Conservation (phyloP, 2,329 filamentous ascomycete species). For the Venturia aucupariae region DNA sequence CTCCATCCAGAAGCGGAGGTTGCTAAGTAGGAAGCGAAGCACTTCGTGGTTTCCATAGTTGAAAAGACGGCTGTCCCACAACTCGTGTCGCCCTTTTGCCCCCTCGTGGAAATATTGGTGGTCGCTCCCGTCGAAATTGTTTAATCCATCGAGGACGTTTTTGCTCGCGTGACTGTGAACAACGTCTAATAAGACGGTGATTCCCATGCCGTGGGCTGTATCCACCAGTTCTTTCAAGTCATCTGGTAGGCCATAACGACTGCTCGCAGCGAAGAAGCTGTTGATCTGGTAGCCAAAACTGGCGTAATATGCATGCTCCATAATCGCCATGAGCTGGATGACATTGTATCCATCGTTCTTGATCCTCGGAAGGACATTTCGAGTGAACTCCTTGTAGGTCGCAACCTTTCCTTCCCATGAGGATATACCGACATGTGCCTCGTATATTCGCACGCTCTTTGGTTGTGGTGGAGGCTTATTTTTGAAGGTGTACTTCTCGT, state of each 20-base stretch:
- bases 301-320: conserved; percentile 99
- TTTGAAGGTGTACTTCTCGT: conserved; percentile 75
- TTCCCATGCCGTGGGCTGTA: conserved; percentile 81
- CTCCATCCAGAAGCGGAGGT: conserved; percentile 98
- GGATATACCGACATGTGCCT: conserved; percentile 97
- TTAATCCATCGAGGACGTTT: conserved; percentile 90
- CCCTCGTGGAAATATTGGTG: conserved; percentile 94
- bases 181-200: conserved; percentile 86
- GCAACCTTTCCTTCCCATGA: conserved; percentile 81
- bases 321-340: conserved; percentile 97
- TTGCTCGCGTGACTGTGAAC: conserved; percentile 98
- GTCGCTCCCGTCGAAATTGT: conserved; percentile 91
- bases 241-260: conserved; percentile 85
- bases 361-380: conserved; percentile 85
- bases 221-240: conserved; percentile 96
- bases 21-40: conserved; percentile 88
- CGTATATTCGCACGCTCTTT: conserved; percentile 80
- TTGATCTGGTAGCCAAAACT: conserved; percentile 99
- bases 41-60: conserved; percentile 96
- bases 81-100: conserved; percentile 72
- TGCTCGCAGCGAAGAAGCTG: conserved; percentile 96
- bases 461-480: conserved; percentile 76
- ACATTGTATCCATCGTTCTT: conserved; percentile 88
- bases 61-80: conserved; percentile 95
- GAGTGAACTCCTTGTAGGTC: conserved; percentile 95